phyloP scores from a whole-genome alignment of 352 stramenopile genomes.

The Sclerospora graminicola region DNA sequence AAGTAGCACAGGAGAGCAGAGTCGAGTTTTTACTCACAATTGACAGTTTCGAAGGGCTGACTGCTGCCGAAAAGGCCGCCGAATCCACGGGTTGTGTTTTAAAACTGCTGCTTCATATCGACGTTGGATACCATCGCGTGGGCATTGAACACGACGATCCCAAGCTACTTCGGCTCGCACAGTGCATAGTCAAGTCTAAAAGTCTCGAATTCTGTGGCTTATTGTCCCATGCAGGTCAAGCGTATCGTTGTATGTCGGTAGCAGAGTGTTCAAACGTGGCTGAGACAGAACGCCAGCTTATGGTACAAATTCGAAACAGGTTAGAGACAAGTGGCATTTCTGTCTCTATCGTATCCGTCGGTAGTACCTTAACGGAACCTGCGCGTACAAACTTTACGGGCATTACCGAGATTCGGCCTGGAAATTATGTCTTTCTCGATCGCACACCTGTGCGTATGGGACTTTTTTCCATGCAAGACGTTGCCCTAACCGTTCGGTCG shows the following conservation, averaged over 20 bases:
- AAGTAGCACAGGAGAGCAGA: conserved; percentile 29
- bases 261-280: conserved; percentile 40
- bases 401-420: conserved; percentile 66
- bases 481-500: conserved; percentile 42
- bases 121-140: conserved; percentile 68
- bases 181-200: conserved; percentile 36
- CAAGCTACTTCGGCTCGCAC: conserved; percentile 35
- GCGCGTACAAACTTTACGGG: conserved; percentile 46
- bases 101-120: conserved; percentile 60
- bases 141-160: conserved; percentile 49
- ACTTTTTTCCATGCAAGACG: conserved; percentile 43
- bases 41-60: conserved; percentile 42
- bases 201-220: conserved; percentile 47
- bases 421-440: conserved; percentile 71
- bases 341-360: conserved; percentile 49
- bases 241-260: conserved; percentile 38
- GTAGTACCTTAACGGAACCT: conserved; percentile 56
- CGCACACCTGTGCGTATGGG: conserved; percentile 63
- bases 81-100: conserved; percentile 28
- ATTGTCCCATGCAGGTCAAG: conserved; percentile 60
- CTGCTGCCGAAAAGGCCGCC: conserved; percentile 41
- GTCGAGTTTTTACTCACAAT: conserved; percentile 53
- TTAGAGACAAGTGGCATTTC: conserved; percentile 43
- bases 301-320: conserved; percentile 50
- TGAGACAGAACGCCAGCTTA: conserved; percentile 46